phyloP scores from a whole-genome alignment of 805 yeast genomes.

The Hanseniaspora occidentalis region DNA sequence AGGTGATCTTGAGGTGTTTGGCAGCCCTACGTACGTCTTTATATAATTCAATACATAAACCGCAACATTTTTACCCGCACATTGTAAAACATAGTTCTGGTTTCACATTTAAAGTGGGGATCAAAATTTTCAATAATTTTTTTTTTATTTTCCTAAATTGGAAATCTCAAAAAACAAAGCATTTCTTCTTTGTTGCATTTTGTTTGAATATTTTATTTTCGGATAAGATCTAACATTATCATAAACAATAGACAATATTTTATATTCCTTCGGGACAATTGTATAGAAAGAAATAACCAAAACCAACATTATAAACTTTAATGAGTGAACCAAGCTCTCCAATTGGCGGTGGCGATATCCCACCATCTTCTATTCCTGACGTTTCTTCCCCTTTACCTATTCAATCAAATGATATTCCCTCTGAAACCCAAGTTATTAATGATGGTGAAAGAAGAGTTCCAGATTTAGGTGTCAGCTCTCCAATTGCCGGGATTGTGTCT shows the following conservation, averaged over 20 bases:
- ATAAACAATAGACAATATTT: constrained; percentile 9
- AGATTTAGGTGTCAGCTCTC: background rate
- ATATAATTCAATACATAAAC: too few relatives aligned
- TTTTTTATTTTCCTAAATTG: background rate
- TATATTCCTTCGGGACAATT: background rate
- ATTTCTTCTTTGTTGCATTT: background rate
- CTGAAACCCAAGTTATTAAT: background rate
- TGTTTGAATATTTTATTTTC: constrained; percentile 1
- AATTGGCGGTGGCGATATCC: constrained; percentile 22
- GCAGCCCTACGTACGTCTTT: too few relatives aligned
- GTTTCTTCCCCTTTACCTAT: constrained; percentile 25
- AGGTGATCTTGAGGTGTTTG: too few relatives aligned
- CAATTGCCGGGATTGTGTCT: background rate
- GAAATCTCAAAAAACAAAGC: background rate
- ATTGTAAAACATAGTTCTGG: too few relatives aligned
- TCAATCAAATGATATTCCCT: constrained; percentile 9
- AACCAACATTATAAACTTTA: constrained; percentile 1
- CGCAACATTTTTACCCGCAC: too few relatives aligned
- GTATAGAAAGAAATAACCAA: background rate
- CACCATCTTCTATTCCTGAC: constrained; percentile 24
- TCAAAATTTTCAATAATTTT: too few relatives aligned
- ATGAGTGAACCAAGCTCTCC: constrained; percentile 28
- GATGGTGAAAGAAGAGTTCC: background rate
- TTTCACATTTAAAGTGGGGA: too few relatives aligned
- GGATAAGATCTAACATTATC: background rate